Base-by-base conservation (phyloP, 768 basidiomycete genomes). In the Dacryopinax spathularia region DNA sequence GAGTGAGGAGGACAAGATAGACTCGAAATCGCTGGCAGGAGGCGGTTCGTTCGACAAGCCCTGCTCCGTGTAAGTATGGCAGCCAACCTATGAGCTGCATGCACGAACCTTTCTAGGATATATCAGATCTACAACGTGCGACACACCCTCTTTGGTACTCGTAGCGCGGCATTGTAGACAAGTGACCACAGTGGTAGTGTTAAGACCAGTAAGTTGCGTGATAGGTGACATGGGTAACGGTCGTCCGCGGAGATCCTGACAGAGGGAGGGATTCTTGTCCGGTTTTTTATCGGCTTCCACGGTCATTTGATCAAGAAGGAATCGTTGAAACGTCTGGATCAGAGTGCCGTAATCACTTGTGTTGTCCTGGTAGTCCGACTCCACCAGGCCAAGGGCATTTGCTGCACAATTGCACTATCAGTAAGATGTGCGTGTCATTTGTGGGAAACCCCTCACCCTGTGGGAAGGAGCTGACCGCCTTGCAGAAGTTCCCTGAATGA, bases 401-500 rank as follows among this genome's bases (percentile, higher is more conserved):
- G 75, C 74, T 76, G 61, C 13, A 60, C 34, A 61, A n/a, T 44
- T 29, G n/a, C 62, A 62, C 18, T 41, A 29, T 36, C 22, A 44
- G 37, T 25, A 60, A 63, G 3, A 48, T 59, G 29, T 61, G 29
- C 16, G 61, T 69, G 4, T 63, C 35, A 34, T 18, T 33, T 16
- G 34, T 29, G 59, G 34, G 62, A 60, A 31, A 56, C 37, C 1
- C 68, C 73, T 60, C 68, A 93, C 93, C 84, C 75, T 93, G 91
- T 5, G 91, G 88, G 33, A 93, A 81, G 1, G 90, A 85, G 18
- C 89, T 87, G 44, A 97, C 89, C 1, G 92, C 88, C 73, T 91
- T 88, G 73, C 93, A 98, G 69, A 97, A 99, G 73, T 99, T 99
- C 73, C 88, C 93, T 4, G 93, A 85, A 73, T 98, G 95, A 70